Evolutionary conservation across 2,329 filamentous ascomycete species (phyloP), one percentile per base, ranked within the genome.

Genomic region (Colletotrichum spaethianum): DNA sequence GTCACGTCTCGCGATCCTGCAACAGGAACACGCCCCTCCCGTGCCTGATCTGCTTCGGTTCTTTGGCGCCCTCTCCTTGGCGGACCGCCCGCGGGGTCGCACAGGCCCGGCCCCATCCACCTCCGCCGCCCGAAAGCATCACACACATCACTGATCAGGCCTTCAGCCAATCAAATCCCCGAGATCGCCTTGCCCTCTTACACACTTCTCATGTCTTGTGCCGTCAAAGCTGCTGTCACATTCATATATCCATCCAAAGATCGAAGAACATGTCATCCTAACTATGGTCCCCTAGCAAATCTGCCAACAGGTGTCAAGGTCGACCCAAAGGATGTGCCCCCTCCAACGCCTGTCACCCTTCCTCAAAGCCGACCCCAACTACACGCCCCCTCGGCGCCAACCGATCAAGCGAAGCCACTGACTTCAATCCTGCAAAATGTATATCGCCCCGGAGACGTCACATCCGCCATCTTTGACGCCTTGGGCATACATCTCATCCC

Each of bases 401-500:
- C 48, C 33, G 76, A 80, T 44, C 69, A 76, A 33, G 71, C 80
- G 4, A 74, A 79, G 50, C 84, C 86, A 31, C 77, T 92, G 62
- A 83, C 88, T 23, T 78, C 82, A 59, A 78, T 91, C 52, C 82
- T 92, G 42, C 87, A 89, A 76, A 81, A 80, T 40, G 86, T 90
- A 36, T 84, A 89, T 64, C 86, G 90, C 48, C 86, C 88, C 3
- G 78, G 80, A 28, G 87, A 89, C 66, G 80, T 89, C 70, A 79
- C 77, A 36, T 78, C 86, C 52, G 76, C 83, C 50, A 86, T 91
- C 72, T 87, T 92, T 65, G 83, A 87, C 71, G 89, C 89, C 14
- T 83, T 92, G 46, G 89, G 89, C 5, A 82, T 91, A 40, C 85
- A 90, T 75, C 82, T 92, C 75, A 85, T 85, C 73, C 77, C 84